Base-by-base conservation (phyloP, 306 rosid genomes). In the Urtica urens region DNA sequence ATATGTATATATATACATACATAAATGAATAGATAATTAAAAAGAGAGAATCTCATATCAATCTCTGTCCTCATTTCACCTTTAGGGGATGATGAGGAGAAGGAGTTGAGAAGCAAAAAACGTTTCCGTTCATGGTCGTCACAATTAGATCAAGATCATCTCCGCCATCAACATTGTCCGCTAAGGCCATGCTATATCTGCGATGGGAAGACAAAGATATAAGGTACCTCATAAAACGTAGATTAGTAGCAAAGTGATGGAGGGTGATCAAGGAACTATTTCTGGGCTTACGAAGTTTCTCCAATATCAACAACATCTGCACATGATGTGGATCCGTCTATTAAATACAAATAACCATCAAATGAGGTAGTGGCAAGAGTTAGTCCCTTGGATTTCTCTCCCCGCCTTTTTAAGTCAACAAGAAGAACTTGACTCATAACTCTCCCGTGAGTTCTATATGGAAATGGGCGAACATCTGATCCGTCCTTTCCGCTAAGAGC, bases 121-220 rank as follows among this genome's bases (percentile, higher is more conserved):
- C 85, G 48, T 92, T 92, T 45, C 99, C 99, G 46, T 92, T 92
- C 99, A 92, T 92, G 57, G 99, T 85, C 30, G 96, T 49, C 66
- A 92, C 94, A 50, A 92, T 70, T 51, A 92, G 78, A 78, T 92
- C 99, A 59, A 92, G 87, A 72, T 85, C 99, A 65, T 92, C 99
- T 47, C 99, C 99, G 30, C 99, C 99, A 66, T 92, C 99, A 67
- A 92, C 87, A 75, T 85, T 92, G 71, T 92, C 99, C 18, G 99
- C 99, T 58, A 92, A 64, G 56, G 79, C 96, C 99, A 92, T 85
- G 78, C 94, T 92, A 69, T 92, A 92, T 72, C 99, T 92, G 94
- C 34, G 62, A 72, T 17, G 42, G 50, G 63, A 58, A 44, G 51
- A 58, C 14, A 16, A 18, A 44, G 20, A n/a, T 31, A 20, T 41